A percentile compares a stretch with the other conserved stretches of the same genome.
phyloP scores from a whole-genome alignment of 495 filamentous ascomycete species.

The Geoglossum glabrum region DNA sequence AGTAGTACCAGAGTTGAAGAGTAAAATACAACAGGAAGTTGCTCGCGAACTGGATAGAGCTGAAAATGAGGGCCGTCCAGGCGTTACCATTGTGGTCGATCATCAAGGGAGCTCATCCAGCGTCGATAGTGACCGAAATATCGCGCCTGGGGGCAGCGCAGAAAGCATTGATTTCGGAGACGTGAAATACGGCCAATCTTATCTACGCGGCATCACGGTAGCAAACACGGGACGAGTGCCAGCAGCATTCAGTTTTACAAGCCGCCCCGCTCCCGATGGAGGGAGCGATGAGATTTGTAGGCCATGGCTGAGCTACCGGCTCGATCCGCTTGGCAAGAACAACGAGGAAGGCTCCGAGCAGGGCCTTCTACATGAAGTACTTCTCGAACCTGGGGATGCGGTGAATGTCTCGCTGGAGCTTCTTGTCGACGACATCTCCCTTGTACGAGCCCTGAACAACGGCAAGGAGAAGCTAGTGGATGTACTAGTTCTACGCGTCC shows the following conservation, averaged over 20 bases:
- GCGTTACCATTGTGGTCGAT: slow-evolving; percentile 70
- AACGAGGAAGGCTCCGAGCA: slow-evolving; percentile 11
- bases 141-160: slow-evolving; percentile 10
- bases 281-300: slow-evolving; percentile 23
- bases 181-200: slow-evolving; percentile 42
- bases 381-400: slow-evolving; percentile 64
- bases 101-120: slow-evolving; percentile 15
- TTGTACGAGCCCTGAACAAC: slow-evolving; percentile 54
- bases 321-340: slow-evolving; percentile 29
- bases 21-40: slow-evolving; percentile 68
- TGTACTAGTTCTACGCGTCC: slow-evolving; percentile 73
- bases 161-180: slow-evolving; percentile 58
- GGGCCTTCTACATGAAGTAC: slow-evolving; percentile 14
- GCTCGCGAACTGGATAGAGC: slow-evolving; percentile 71
- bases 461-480: slow-evolving; percentile 49
- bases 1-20: slow-evolving; percentile 62
- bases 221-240: slow-evolving; percentile 74
- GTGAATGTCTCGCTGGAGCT: slow-evolving; percentile 44
- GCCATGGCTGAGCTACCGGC: slow-evolving; percentile 46
- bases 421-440: slow-evolving; percentile 37
- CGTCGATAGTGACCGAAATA: slow-evolving; percentile 11
- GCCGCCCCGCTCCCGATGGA: slow-evolving; percentile 34
- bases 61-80: slow-evolving; percentile 81
- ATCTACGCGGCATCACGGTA: slow-evolving; percentile 49
- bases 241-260: slow-evolving; percentile 56